These are phyloP conservation scores for Yamadazyma songkhlaensis DNA, from an alignment of 1,139 yeast species.

Conservation along the genomic window DNA sequence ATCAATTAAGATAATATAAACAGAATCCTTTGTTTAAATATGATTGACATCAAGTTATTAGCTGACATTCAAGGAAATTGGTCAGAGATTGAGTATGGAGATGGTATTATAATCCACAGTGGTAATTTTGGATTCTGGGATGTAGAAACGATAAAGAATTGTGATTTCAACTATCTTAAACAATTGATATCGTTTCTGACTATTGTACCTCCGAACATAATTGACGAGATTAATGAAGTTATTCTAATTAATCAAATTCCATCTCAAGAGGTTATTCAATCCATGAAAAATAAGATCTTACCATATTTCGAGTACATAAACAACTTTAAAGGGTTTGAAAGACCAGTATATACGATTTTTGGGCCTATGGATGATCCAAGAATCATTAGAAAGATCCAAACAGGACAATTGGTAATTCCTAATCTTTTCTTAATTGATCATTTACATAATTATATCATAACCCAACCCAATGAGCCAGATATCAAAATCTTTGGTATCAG, in stretches of 20 bases:
- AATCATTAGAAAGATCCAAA: slow-evolving; percentile 59
- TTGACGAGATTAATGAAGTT: slow-evolving; percentile 45
- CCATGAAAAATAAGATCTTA: slow-evolving; percentile 35
- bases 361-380: slow-evolving; percentile 76
- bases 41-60: slow-evolving; percentile 20
- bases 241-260: slow-evolving; percentile 33
- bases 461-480: slow-evolving; percentile 38
- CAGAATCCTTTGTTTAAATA: not conserved
- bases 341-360: slow-evolving; percentile 73
- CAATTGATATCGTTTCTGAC: slow-evolving; percentile 72
- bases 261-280: slow-evolving; percentile 17
- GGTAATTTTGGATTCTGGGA: slow-evolving; percentile 83
- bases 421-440: slow-evolving; percentile 67
- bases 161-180: slow-evolving; percentile 54
- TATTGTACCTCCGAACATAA: slow-evolving; percentile 44
- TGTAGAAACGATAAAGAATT: slow-evolving; percentile 49
- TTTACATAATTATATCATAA: slow-evolving; percentile 37
- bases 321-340: slow-evolving; percentile 40
- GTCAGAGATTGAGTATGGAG: slow-evolving; percentile 17
- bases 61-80: slow-evolving; percentile 38
- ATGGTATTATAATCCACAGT: slow-evolving; percentile 55
- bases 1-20: not conserved
- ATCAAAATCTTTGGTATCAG: slow-evolving; percentile 68
- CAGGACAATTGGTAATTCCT: slow-evolving; percentile 50
- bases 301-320: slow-evolving; percentile 56